Evolutionary conservation across 2,329 filamentous ascomycete species (phyloP).

Genomic region (Paraphaeosphaeria sporulosa): DNA sequence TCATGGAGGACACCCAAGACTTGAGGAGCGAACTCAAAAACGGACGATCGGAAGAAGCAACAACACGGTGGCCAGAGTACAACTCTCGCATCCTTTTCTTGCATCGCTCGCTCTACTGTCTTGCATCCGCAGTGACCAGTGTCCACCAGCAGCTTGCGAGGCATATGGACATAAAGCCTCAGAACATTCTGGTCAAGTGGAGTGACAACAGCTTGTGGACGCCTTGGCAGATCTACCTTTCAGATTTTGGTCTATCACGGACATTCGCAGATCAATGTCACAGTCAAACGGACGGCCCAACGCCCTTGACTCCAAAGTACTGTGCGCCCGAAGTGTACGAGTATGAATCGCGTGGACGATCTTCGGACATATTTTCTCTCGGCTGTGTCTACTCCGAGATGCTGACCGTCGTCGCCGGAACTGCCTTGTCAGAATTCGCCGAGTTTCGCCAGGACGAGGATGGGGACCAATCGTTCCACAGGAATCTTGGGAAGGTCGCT

Average conservation of each 20-base stretch:
- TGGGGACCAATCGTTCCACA: conserved; percentile 17
- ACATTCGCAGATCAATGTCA: conserved; percentile 22
- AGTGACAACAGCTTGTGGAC: background rate
- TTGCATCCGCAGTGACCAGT: conserved; percentile 19
- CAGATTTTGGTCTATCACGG: conserved; percentile 31
- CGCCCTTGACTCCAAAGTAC: conserved; percentile 24
- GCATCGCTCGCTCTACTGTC: conserved; percentile 9
- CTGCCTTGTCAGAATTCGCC: conserved; percentile 12
- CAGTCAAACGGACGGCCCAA: conserved; percentile 27
- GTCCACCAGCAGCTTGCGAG: conserved; percentile 21
- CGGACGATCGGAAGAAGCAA: no score
- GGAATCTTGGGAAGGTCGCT: conserved; percentile 11
- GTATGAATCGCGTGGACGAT: conserved; percentile 19
- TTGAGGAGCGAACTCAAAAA: background rate
- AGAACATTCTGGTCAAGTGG: conserved; percentile 23
- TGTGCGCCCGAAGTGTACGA: conserved; percentile 28
- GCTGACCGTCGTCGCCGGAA: conserved; percentile 7
- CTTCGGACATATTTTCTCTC: conserved; percentile 22
- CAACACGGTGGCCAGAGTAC: no score
- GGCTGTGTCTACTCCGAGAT: conserved; percentile 31
- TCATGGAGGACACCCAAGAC: conserved; percentile 22
- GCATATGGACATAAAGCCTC: conserved; percentile 35
- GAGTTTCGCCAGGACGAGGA: conserved; percentile 13
- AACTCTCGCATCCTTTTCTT: background rate
- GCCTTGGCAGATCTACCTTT: conserved; percentile 23